phyloP scores from a whole-genome alignment of 2,329 filamentous ascomycete genomes.

The Pseudonectria buxi region DNA sequence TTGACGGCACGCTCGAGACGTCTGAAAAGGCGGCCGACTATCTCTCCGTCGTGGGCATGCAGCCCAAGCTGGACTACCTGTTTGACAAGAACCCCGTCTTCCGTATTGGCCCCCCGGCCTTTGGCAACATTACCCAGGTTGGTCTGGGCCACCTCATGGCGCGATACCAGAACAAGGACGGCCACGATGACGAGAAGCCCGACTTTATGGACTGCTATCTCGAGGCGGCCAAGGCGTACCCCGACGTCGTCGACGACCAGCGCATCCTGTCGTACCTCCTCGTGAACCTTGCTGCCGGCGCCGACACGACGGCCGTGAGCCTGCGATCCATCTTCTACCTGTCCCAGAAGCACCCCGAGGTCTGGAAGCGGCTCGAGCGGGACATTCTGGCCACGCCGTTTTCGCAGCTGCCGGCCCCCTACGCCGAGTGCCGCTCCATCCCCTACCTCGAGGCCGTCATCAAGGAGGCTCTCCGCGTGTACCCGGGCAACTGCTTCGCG shows the following conservation, averaged over 20 bases:
- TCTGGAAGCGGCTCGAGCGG: conserved; percentile 10
- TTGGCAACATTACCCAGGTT: conserved; percentile 7
- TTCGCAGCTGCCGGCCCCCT: too few relatives aligned
- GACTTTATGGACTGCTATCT: conserved; percentile 32
- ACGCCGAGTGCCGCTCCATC: too few relatives aligned
- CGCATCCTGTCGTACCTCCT: conserved; percentile 30
- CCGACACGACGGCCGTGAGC: conserved; percentile 30
- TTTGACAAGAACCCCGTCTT: conserved; percentile 24
- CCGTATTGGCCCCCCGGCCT: conserved; percentile 17
- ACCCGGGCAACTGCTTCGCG: conserved; percentile 37
- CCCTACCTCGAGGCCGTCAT: conserved; percentile 37
- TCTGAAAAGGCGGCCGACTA: conserved; percentile 23
- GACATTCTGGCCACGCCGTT: conserved; percentile 12
- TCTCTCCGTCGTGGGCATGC: too few relatives aligned
- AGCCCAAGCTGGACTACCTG: conserved; percentile 13
- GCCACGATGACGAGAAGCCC: conserved; percentile 3
- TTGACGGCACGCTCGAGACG: conserved; percentile 7
- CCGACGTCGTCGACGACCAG: conserved; percentile 30
- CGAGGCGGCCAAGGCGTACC: conserved; percentile 26
- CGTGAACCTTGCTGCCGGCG: conserved; percentile 29
- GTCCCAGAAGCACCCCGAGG: conserved; percentile 26
- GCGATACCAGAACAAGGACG: conserved; percentile 4
- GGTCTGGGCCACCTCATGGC: conserved; percentile 4
- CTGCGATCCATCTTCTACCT: conserved; percentile 32
- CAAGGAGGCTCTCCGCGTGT: conserved; percentile 41